phyloP scores from a whole-genome alignment of 179 eudicot species.

The Nepenthes alata region DNA sequence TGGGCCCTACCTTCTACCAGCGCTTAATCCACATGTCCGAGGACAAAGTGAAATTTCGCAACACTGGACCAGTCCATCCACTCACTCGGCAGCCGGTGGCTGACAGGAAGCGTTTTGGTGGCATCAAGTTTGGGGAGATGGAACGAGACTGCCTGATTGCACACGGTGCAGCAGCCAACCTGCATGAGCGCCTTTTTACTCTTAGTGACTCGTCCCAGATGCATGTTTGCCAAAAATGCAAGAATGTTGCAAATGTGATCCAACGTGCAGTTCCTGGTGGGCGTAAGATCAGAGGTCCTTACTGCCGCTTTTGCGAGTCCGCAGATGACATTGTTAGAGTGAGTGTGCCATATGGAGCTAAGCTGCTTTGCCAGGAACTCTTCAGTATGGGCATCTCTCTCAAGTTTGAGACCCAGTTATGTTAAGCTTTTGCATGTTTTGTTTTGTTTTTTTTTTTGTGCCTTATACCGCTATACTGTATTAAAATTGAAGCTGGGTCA shows the following conservation, averaged over 20 bases:
- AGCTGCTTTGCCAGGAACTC: constrained; percentile 75
- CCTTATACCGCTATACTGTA: no score
- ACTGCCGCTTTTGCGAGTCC: constrained; percentile 73
- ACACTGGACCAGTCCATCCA: constrained; percentile 93
- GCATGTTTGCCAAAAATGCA: constrained; percentile 70
- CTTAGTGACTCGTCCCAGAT: constrained; percentile 82
- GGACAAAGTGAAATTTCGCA: constrained; percentile 91
- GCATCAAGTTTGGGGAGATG: constrained; percentile 92
- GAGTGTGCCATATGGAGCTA: constrained; percentile 85
- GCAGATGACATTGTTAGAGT: constrained; percentile 62
- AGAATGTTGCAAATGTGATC: constrained; percentile 63
- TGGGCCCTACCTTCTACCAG: constrained; percentile 90
- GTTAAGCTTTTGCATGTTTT: constrained; percentile 8
- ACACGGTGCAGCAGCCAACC: constrained; percentile 87
- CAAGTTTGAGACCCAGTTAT: constrained; percentile 74
- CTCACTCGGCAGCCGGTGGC: constrained; percentile 93
- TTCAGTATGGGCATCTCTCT: constrained; percentile 92
- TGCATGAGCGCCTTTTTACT: constrained; percentile 87
- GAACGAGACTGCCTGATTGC: constrained; percentile 92
- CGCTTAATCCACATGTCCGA: constrained; percentile 84
- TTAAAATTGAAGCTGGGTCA: no score
- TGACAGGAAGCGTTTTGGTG: constrained; percentile 87
- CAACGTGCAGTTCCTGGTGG: constrained; percentile 64
- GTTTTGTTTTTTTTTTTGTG: no score
- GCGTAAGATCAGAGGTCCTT: constrained; percentile 74